Base-by-base conservation (phyloP, 768 basidiomycete genomes). In the Hericium erinaceus region DNA sequence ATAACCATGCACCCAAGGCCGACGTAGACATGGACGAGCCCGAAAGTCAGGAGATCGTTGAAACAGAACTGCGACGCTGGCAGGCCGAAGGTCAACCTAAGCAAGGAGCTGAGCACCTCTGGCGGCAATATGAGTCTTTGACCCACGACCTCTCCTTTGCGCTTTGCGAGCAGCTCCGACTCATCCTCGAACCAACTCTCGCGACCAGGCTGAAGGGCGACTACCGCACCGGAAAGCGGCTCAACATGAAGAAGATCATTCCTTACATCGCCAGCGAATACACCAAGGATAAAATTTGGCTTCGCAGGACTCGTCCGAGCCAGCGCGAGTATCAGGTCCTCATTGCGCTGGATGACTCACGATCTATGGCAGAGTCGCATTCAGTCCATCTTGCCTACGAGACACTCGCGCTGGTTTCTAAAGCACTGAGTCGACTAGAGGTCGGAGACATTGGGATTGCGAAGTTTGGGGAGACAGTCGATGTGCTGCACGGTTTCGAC, bases 251-350 rank as follows among this genome's bases (percentile, higher is more conserved):
- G 70, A 95, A 95, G 73, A 92, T 98, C 69, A 95, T 99, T 60
- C 84, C 90, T 3, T 98, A 95, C 76, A 95, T 99, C 60, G 95
- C 97, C 39, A 92, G 89, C 73, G 97, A 99, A 73, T 99, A 92
- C 76, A 98, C 95, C 54, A 98, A 98, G 70, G 95, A 99, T 79
- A 95, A 95, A 73, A 98, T 98, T 62, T 99, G 97, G 97, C 77
- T 98, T 39, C 87, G 95, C 24, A 82, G 97, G 20, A 97, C 95
- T 3, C 85, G 89, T 52, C 95, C 97, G 5, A 93, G 91, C 68
- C 85, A 90, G 65, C 81, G 97, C 51, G 95, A 97, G 67, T 98
- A 98, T 70, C 95, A 99, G 67, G 84, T 99, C 2, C 80, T 98
- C 41, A 80, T 99, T 57, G 89, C 93, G 10, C 80, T 99, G 52